These are phyloP conservation scores for Plantago major DNA, from an alignment of 257 asterid genomes.

Conservation along the genomic window DNA sequence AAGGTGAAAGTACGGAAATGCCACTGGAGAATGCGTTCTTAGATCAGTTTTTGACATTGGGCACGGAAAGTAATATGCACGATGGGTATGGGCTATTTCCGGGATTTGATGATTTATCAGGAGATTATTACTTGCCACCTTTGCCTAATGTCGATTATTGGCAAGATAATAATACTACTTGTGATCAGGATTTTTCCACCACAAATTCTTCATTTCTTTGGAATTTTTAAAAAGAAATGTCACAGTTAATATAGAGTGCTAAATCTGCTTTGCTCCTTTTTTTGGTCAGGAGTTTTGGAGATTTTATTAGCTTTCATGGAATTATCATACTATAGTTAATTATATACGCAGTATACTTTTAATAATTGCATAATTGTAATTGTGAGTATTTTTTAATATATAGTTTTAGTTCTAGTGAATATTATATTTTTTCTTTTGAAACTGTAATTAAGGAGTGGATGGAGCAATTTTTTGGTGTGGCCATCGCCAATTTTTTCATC, in stretches of 20 bases:
- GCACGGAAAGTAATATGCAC: slow-evolving; percentile 20
- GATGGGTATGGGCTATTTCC: slow-evolving; percentile 53
- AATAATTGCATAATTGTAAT: too few species aligned
- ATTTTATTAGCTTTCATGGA: too few species aligned
- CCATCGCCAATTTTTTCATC: not conserved
- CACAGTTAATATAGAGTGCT: too few species aligned
- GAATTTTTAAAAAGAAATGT: slow-evolving; percentile 39
- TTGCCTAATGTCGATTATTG: slow-evolving; percentile 30
- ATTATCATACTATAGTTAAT: too few species aligned
- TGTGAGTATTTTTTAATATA: too few species aligned
- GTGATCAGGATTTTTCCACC: slow-evolving; percentile 34
- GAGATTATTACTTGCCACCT: slow-evolving; percentile 32
- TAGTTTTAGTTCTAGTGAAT: too few species aligned
- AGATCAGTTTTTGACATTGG: slow-evolving; percentile 35
- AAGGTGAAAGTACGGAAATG: slow-evolving; percentile 33
- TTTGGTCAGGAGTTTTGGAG: not conserved
- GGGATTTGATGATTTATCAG: slow-evolving; percentile 48
- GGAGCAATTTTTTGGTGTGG: not conserved
- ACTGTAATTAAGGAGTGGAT: not conserved
- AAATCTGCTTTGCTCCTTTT: not conserved
- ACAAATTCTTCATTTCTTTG: slow-evolving; percentile 48
- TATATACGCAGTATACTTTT: too few species aligned
- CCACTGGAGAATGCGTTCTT: slow-evolving; percentile 41
- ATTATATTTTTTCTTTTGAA: too few species aligned
- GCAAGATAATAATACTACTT: slow-evolving; percentile 24